Conservation (phyloP, 164 flowering plant genomes). For the Tinospora cordifolia region DNA sequence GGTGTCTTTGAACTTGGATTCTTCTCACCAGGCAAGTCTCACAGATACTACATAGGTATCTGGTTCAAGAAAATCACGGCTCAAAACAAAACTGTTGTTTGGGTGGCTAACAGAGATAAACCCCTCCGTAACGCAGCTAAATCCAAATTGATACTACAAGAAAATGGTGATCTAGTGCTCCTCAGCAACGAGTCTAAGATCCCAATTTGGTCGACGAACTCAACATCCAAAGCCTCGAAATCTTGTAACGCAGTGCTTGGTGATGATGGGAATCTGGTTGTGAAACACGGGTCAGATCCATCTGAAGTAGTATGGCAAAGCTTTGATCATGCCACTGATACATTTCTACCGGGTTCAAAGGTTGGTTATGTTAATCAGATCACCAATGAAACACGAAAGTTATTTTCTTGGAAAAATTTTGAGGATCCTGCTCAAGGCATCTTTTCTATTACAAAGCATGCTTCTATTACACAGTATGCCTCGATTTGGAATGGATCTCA, state of each 20-base stretch:
- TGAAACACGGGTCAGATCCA: slow-evolving; percentile 23
- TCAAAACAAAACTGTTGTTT: slow-evolving; percentile 11
- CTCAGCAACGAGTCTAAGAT: too few relatives aligned
- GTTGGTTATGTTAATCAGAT: too few relatives aligned
- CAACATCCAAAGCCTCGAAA: slow-evolving; percentile 1
- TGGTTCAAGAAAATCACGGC: neutral
- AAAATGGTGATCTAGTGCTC: neutral
- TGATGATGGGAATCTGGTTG: slow-evolving; percentile 54
- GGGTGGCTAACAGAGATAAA: slow-evolving; percentile 28
- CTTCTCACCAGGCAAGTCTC: slow-evolving; percentile 16
- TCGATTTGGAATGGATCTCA: too few relatives aligned
- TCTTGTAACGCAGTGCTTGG: slow-evolving; percentile 25
- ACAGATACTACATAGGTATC: slow-evolving; percentile 3
- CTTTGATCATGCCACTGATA: too few relatives aligned
- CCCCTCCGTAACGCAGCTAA: neutral
- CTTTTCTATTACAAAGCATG: too few relatives aligned
- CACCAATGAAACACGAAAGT: too few relatives aligned
- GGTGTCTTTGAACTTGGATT: slow-evolving; percentile 14
- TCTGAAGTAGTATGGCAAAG: neutral
- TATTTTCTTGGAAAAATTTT: too few relatives aligned
- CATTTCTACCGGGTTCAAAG: too few relatives aligned
- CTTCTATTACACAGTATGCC: too few relatives aligned
- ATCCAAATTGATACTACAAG: neutral
- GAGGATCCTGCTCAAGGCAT: too few relatives aligned
- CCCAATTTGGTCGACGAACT: too few relatives aligned